These are phyloP conservation scores for Canna indica DNA, from an alignment of 176 grass and related monocot species.

Conservation along the genomic window DNA sequence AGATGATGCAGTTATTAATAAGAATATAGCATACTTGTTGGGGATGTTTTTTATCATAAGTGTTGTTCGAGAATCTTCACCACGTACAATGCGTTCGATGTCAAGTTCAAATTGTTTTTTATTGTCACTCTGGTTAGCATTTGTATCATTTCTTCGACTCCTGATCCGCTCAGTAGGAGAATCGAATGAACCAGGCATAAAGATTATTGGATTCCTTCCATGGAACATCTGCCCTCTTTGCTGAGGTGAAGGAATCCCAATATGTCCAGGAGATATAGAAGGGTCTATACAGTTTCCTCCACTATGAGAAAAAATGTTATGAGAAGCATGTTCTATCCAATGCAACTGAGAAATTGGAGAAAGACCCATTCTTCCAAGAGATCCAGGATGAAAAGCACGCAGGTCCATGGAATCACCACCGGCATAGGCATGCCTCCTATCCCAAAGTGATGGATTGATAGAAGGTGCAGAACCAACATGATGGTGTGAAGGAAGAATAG, in stretches of 20 bases:
- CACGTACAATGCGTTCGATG: slow-evolving; percentile 50
- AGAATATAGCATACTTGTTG: slow-evolving; percentile 49
- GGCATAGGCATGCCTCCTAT: slow-evolving; percentile 20
- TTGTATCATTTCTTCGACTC: slow-evolving; percentile 59
- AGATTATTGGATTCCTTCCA: slow-evolving; percentile 35
- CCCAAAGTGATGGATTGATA: slow-evolving; percentile 25
- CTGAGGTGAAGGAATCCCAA: slow-evolving; percentile 45
- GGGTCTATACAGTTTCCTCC: slow-evolving; percentile 39
- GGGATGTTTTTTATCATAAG: slow-evolving; percentile 98
- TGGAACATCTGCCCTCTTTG: slow-evolving; percentile 32
- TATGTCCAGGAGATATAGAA: slow-evolving; percentile 29
- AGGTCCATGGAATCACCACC: slow-evolving; percentile 23
- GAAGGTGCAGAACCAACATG: slow-evolving; percentile 52
- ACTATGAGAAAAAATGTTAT: slow-evolving; percentile 31
- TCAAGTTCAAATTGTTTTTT: slow-evolving; percentile 90
- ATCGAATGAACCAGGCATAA: slow-evolving; percentile 49
- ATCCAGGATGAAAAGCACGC: slow-evolving; percentile 39
- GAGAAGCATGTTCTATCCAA: slow-evolving; percentile 30
- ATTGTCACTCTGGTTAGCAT: slow-evolving; percentile 41
- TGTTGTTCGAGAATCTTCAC: slow-evolving; percentile 80
- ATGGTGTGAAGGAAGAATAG: slow-evolving; percentile 38
- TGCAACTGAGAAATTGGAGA: slow-evolving; percentile 44
- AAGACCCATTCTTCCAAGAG: slow-evolving; percentile 37
- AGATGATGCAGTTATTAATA: slow-evolving; percentile 12
- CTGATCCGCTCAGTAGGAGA: slow-evolving; percentile 55